phyloP scores from a whole-genome alignment of 345 rosid species.

The Sonneratia alba region DNA sequence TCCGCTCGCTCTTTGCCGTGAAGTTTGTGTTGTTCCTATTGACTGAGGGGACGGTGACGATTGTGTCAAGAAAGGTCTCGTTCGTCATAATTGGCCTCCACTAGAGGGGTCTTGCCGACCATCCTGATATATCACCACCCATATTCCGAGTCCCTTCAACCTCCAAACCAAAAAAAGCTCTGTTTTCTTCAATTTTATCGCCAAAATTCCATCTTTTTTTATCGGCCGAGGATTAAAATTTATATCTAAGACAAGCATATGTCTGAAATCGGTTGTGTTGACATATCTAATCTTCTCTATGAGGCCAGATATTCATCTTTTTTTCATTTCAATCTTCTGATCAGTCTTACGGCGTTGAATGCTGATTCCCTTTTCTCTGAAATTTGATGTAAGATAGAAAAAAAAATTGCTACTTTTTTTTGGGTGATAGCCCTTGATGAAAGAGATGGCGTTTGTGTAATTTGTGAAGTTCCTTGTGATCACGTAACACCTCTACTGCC shows the following conservation, averaged over 20 bases:
- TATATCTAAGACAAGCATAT: slow-evolving; percentile 68
- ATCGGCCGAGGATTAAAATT: slow-evolving; percentile 61
- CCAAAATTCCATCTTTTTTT: not conserved
- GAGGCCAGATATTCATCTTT: slow-evolving; percentile 34
- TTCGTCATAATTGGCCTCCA: slow-evolving; percentile 82
- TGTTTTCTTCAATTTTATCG: not conserved
- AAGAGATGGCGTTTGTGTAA: slow-evolving; percentile 14
- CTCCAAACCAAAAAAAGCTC: not conserved
- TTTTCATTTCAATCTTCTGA: not conserved
- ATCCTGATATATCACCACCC: slow-evolving; percentile 98
- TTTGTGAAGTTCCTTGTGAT: slow-evolving; percentile 23
- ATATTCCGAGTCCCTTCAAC: slow-evolving; percentile 57
- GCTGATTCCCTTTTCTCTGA: not conserved
- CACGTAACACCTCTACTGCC: slow-evolving; percentile 50
- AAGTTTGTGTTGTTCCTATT: too few species aligned
- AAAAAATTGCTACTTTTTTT: too few species aligned
- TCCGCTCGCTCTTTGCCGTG: too few species aligned
- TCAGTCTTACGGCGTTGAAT: not conserved
- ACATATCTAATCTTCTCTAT: slow-evolving; percentile 81
- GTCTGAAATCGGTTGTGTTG: slow-evolving; percentile 62
- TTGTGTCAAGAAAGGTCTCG: slow-evolving; percentile 67
- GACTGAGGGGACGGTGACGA: slow-evolving; percentile 57
- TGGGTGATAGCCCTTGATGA: slow-evolving; percentile 29
- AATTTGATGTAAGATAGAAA: not conserved
- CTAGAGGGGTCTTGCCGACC: slow-evolving; percentile 74